A percentile compares a stretch with the other conserved stretches of the same genome.
Conservation (phyloP, 257 asterid genomes). For the Solanum paucissectum region DNA sequence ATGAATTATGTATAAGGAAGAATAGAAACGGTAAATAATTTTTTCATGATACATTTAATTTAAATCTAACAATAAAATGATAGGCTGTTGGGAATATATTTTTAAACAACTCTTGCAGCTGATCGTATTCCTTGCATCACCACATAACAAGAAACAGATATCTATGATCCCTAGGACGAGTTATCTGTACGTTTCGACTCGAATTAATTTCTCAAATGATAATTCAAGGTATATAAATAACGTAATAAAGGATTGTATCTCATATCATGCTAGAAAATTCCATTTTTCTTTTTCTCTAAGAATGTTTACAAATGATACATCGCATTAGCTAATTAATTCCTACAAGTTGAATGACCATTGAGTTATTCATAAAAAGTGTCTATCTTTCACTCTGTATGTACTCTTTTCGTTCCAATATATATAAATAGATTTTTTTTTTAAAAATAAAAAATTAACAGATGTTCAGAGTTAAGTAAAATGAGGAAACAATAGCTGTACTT, state of each 20-base stretch:
- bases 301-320: not conserved
- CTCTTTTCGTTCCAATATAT: not conserved
- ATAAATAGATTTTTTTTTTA: too few species aligned
- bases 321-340: not conserved
- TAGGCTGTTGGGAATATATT: not conserved
- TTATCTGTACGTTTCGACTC: not conserved
- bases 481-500: not conserved
- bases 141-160: not conserved
- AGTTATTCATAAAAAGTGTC: not conserved
- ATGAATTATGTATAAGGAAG: not conserved
- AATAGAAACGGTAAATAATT: not conserved
- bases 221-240: too few species aligned
- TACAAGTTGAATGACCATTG: not conserved
- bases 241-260: not conserved
- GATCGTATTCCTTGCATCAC: not conserved
- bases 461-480: not conserved
- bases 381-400: too few species aligned
- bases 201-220: not conserved
- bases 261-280: not conserved
- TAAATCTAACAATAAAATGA: not conserved
- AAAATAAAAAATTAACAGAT: not conserved
- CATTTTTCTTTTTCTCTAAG: not conserved
- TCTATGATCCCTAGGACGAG: not conserved
- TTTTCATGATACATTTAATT: not conserved
- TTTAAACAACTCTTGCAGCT: not conserved